Percentiles rank a stretch among this genome's conserved stretches.
These are phyloP conservation scores for Coemansia sp. DNA, from an alignment of 192 early-diverging fungal genomes.

Conservation along the genomic window DNA sequence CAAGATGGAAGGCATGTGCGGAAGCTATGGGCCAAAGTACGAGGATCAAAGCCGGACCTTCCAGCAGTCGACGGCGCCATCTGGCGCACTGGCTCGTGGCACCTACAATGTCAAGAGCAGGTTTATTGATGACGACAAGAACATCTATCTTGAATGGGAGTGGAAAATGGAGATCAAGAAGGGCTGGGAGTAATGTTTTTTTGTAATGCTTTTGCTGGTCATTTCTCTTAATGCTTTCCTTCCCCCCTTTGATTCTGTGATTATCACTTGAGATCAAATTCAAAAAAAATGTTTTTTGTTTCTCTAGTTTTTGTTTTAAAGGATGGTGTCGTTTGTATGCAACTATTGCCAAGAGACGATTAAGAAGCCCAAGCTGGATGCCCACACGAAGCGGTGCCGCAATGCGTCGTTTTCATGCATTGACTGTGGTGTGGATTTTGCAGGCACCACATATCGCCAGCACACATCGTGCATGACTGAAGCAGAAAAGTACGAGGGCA, in stretches of 20 bases:
- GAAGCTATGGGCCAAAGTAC: conserved; percentile 83
- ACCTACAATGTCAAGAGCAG: conserved; percentile 86
- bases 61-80: conserved; percentile 80
- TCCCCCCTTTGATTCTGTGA: too few species aligned
- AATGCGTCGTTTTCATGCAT: conserved; percentile 86
- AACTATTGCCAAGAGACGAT: conserved; percentile 77
- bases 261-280: too few species aligned
- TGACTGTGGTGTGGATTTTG: conserved; percentile 86
- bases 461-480: conserved; percentile 93
- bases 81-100: conserved; percentile 88
- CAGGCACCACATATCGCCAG: conserved; percentile 67
- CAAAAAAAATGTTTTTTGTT: background rate
- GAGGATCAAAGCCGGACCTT: conserved; percentile 83
- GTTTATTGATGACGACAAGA: conserved; percentile 92
- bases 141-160: conserved; percentile 75
- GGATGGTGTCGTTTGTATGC: conserved; percentile 68
- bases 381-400: conserved; percentile 77
- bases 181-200: conserved; percentile 64
- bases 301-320: background rate
- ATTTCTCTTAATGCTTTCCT: too few species aligned
- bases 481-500: conserved; percentile 85
- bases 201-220: background rate
- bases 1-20: conserved; percentile 94
- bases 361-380: conserved; percentile 92
- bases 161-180: conserved; percentile 91